These are phyloP conservation scores for Auriscalpium orientale DNA, from an alignment of 768 basidiomycete species.

Conservation along the genomic window DNA sequence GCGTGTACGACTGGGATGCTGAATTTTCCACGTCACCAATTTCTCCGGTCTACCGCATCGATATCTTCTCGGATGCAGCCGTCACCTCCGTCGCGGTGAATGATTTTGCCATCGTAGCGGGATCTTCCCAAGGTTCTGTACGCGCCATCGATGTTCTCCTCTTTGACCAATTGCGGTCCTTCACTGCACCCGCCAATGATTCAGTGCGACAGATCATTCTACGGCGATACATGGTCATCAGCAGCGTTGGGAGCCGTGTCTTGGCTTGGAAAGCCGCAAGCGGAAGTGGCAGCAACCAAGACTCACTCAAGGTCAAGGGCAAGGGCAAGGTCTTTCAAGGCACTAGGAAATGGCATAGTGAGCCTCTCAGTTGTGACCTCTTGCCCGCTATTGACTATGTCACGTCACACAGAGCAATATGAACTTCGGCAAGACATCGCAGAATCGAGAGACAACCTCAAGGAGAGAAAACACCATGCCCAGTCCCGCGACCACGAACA, in stretches of 20 bases:
- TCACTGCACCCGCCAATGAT: conserved; percentile 36
- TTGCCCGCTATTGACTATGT: too few species aligned
- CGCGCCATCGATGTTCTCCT: conserved; percentile 62
- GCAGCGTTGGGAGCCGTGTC: conserved; percentile 51
- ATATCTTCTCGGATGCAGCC: conserved; percentile 56
- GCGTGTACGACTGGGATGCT: conserved; percentile 47
- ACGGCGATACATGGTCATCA: conserved; percentile 47
- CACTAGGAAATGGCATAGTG: conserved; percentile 31
- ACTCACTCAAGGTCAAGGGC: conserved; percentile 18
- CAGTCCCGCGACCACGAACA: conserved; percentile 54
- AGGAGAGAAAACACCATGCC: conserved; percentile 38
- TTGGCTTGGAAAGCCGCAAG: conserved; percentile 62
- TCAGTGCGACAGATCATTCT: conserved; percentile 52
- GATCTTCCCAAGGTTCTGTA: conserved; percentile 54
- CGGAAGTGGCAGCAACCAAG: conserved; percentile 27
- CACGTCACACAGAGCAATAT: conserved; percentile 40
- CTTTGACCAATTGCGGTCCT: conserved; percentile 46
- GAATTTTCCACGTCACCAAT: conserved; percentile 12
- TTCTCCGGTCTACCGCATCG: conserved; percentile 40
- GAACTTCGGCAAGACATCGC: conserved; percentile 56
- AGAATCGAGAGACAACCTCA: conserved; percentile 48
- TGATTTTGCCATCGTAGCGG: conserved; percentile 51
- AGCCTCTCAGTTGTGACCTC: conserved; percentile 8
- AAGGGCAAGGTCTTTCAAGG: conserved; percentile 11
- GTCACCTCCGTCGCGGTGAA: conserved; percentile 62